Percentiles rank a stretch among this genome's conserved stretches.
These are phyloP conservation scores for Dioszegia hungarica DNA, from an alignment of 768 basidiomycete genomes.

Conservation along the genomic window DNA sequence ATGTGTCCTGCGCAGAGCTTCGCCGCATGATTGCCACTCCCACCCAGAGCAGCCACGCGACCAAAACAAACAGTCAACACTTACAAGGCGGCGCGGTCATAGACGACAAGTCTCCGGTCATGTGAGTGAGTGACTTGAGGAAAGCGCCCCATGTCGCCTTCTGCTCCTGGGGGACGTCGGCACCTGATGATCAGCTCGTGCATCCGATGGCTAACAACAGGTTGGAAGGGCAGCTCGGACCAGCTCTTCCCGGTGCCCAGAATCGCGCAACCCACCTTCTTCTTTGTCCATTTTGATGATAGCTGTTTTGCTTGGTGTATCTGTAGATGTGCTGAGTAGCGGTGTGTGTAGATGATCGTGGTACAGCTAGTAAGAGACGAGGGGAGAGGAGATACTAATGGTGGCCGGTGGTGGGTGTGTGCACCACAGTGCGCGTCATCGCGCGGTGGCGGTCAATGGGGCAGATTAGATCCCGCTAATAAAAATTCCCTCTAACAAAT, in stretches of 20 bases:
- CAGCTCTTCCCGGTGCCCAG: too few relatives aligned
- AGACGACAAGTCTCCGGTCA: conserved; percentile 77
- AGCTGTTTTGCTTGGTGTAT: neutral
- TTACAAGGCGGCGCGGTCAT: conserved; percentile 52
- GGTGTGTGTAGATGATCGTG: neutral
- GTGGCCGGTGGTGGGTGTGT: too few relatives aligned
- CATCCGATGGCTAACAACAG: neutral
- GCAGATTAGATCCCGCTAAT: neutral
- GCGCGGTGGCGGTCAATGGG: neutral
- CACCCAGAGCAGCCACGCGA: neutral
- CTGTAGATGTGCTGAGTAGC: neutral
- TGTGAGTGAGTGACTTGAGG: conserved; percentile 77
- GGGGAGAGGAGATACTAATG: too few relatives aligned
- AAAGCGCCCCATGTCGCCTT: conserved; percentile 84
- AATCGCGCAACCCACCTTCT: neutral
- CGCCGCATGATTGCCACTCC: too few relatives aligned
- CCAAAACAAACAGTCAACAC: conserved; percentile 13
- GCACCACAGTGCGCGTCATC: too few relatives aligned
- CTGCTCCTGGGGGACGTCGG: conserved; percentile 71
- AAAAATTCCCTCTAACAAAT: neutral
- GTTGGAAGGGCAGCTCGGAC: too few relatives aligned
- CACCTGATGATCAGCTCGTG: conserved; percentile 20
- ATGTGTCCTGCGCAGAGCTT: too few relatives aligned
- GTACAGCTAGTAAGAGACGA: too few relatives aligned
- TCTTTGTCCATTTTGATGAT: conserved; percentile 1